These are phyloP conservation scores for Ustilaginoidea virens DNA, from an alignment of 2,329 filamentous ascomycete species.

Conservation along the genomic window DNA sequence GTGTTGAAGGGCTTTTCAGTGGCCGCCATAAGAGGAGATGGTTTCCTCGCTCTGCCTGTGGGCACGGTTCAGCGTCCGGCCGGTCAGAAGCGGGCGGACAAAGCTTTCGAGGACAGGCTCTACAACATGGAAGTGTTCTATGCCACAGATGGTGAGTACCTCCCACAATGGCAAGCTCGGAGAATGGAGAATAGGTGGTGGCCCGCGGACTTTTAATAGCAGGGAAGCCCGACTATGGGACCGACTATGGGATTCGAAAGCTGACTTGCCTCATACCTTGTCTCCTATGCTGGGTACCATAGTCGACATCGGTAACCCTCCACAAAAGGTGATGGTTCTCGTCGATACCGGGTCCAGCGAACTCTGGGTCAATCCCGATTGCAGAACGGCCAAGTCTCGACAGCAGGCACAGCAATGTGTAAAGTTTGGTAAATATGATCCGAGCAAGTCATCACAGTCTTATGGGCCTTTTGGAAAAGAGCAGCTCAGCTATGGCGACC, in stretches of 20 bases:
- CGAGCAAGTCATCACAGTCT: constrained; percentile 21
- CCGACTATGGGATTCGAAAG: too few relatives aligned
- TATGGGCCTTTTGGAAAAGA: constrained; percentile 20
- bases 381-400: constrained; percentile 20
- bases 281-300: too few relatives aligned
- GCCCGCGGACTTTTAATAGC: too few relatives aligned
- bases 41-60: constrained; percentile 22
- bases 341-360: constrained; percentile 38
- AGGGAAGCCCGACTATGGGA: too few relatives aligned
- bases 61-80: constrained; percentile 14
- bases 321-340: constrained; percentile 28
- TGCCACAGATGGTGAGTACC: constrained; percentile 21
- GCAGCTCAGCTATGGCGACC: constrained; percentile 24
- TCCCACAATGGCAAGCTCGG: too few relatives aligned
- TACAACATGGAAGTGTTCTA: constrained; percentile 24
- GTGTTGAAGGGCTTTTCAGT: constrained; percentile 10
- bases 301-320: constrained; percentile 28
- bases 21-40: constrained; percentile 17
- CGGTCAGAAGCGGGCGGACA: constrained; percentile 6
- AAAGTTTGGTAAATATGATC: constrained; percentile 28
- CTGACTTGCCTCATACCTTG: too few relatives aligned
- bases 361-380: constrained; percentile 39
- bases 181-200: too few relatives aligned
- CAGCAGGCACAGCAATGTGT: constrained; percentile 21
- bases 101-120: constrained; percentile 15